Evolutionary conservation across 345 rosid genomes (phyloP).

Genomic region (Ceriops tagal): DNA sequence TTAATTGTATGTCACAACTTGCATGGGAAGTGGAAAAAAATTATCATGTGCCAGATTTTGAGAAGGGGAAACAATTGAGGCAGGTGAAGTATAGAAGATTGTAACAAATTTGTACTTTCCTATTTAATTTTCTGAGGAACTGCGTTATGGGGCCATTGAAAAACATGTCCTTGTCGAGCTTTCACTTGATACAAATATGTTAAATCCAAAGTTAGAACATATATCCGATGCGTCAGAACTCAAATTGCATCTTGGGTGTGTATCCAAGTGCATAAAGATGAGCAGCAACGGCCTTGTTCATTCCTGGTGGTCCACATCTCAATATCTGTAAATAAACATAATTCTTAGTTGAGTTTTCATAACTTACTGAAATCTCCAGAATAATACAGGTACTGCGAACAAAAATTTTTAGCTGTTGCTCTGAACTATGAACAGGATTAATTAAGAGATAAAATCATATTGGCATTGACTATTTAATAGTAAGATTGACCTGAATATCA

Average conservation of each 20-base stretch:
- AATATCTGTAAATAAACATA: slow-evolving; percentile 12
- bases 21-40: slow-evolving; percentile 96
- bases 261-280: slow-evolving; percentile 23
- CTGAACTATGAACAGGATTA: background rate
- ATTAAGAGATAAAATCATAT: background rate
- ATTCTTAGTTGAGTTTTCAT: background rate
- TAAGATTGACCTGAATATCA: slow-evolving; percentile 12
- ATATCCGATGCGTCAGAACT: slow-evolving; percentile 4
- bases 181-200: no score
- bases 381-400: background rate
- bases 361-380: background rate
- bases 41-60: slow-evolving; percentile 42
- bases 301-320: slow-evolving; percentile 26
- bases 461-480: background rate
- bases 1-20: slow-evolving; percentile 85
- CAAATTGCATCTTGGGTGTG: slow-evolving; percentile 16
- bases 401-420: background rate
- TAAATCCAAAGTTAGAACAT: no score
- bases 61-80: slow-evolving; percentile 67
- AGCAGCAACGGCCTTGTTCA: slow-evolving; percentile 24
- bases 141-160: no score
- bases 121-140: no score
- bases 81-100: slow-evolving; percentile 34
- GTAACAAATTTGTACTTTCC: slow-evolving; percentile 1
- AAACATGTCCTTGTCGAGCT: no score